phyloP scores from a whole-genome alignment of 371 early-diverging fungal species.

The Apophysomyces ossiformis region DNA sequence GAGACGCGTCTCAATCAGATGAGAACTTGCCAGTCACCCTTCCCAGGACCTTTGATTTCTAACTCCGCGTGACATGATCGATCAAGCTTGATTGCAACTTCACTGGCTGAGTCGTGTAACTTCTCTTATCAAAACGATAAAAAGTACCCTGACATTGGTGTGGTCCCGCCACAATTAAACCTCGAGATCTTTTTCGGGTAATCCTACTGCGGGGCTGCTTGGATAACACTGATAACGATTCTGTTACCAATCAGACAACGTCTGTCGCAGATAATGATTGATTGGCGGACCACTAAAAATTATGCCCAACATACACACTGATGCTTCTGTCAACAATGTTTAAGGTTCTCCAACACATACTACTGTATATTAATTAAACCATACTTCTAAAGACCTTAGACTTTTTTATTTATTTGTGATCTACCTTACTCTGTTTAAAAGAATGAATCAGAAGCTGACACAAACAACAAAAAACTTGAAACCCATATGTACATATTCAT shows the following conservation, averaged over 20 bases:
- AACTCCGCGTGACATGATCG: conserved; percentile 10
- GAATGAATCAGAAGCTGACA: no score
- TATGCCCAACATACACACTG: no score
- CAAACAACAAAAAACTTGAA: no score
- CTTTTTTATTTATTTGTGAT: no score
- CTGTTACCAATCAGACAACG: neutral
- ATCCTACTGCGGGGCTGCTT: neutral
- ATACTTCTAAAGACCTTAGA: no score
- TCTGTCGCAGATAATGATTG: conserved; percentile 2
- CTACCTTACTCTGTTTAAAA: no score
- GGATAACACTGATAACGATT: conserved; percentile 9
- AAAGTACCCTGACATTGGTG: neutral
- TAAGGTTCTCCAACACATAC: no score
- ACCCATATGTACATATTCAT: no score
- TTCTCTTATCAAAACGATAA: conserved; percentile 5
- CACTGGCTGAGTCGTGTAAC: neutral
- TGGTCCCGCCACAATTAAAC: neutral
- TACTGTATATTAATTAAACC: no score
- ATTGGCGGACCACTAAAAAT: conserved; percentile 6
- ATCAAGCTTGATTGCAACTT: neutral
- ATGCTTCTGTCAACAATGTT: no score
- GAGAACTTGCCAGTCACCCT: conserved; percentile 10
- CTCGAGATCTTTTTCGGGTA: neutral
- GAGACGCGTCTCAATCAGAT: conserved; percentile 12
- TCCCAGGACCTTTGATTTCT: neutral